Conservation (phyloP, 768 basidiomycete species). For the Tulasnella sp. region DNA sequence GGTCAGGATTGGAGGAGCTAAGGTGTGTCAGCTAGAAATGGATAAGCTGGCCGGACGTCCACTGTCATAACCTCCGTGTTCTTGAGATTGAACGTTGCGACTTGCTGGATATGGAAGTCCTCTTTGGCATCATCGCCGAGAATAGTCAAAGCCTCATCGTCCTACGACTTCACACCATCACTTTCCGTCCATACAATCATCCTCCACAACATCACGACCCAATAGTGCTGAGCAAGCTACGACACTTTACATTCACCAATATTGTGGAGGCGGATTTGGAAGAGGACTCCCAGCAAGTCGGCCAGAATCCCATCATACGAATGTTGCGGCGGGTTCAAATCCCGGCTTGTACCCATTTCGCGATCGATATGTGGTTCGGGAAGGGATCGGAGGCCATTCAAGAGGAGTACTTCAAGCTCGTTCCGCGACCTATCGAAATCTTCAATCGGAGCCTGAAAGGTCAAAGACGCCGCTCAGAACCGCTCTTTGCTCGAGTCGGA, state of each 20-base stretch:
- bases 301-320: background rate
- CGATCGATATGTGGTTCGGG: background rate
- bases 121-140: background rate
- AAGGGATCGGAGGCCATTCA: background rate
- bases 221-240: background rate
- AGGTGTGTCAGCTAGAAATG: background rate
- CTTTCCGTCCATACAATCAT: background rate
- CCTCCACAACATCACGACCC: background rate
- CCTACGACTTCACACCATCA: background rate
- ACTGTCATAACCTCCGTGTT: background rate
- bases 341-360: background rate
- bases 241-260: background rate
- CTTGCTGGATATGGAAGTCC: background rate
- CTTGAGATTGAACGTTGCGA: background rate
- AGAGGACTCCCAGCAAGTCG: background rate
- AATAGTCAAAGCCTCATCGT: background rate
- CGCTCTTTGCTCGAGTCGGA: background rate
- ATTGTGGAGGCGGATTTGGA: background rate
- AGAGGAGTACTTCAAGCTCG: background rate
- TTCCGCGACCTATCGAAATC: background rate
- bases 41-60: background rate
- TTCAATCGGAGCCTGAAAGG: background rate
- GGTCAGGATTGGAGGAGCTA: background rate
- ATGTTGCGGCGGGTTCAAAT: background rate
- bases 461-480: background rate